These are phyloP conservation scores for Colletotrichum sp. DNA, from an alignment of 2,329 filamentous ascomycete species.

Conservation along the genomic window DNA sequence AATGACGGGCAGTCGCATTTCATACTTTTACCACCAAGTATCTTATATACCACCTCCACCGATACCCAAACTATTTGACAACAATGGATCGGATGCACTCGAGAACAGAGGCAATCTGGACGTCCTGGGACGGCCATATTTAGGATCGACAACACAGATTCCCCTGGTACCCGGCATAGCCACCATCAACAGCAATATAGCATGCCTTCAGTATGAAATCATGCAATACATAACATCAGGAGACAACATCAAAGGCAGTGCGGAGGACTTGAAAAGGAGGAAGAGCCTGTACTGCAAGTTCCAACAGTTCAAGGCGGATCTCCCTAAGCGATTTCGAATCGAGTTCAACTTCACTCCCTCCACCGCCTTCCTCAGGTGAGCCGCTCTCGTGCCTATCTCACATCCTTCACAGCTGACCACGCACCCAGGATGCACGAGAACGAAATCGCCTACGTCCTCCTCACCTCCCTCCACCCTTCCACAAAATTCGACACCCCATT, in stretches of 20 bases:
- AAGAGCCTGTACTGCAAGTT: slow-evolving; percentile 1
- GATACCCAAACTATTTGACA: slow-evolving; percentile 7
- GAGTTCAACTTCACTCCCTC: slow-evolving; percentile 8
- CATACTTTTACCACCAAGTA: slow-evolving; percentile 5
- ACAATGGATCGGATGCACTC: neutral
- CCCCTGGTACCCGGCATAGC: slow-evolving; percentile 1
- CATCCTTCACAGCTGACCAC: neutral
- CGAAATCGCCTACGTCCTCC: slow-evolving; percentile 9
- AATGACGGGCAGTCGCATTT: neutral
- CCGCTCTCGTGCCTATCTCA: neutral
- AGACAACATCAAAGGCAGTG: neutral
- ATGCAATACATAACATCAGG: slow-evolving; percentile 15
- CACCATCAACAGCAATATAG: neutral
- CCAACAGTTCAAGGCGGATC: neutral
- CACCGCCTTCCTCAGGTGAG: slow-evolving; percentile 7
- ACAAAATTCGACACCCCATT: slow-evolving; percentile 4
- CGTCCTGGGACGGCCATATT: neutral
- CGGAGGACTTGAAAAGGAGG: neutral
- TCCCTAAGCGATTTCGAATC: neutral
- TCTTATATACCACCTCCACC: slow-evolving; percentile 8
- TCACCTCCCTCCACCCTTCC: neutral
- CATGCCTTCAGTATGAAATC: slow-evolving; percentile 3
- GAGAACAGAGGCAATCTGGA: slow-evolving; percentile 5
- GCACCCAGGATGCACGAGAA: slow-evolving; percentile 9
- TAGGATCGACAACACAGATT: neutral